Evolutionary conservation across 345 rosid species (phyloP).

Genomic region (Syzygium aqueum): DNA sequence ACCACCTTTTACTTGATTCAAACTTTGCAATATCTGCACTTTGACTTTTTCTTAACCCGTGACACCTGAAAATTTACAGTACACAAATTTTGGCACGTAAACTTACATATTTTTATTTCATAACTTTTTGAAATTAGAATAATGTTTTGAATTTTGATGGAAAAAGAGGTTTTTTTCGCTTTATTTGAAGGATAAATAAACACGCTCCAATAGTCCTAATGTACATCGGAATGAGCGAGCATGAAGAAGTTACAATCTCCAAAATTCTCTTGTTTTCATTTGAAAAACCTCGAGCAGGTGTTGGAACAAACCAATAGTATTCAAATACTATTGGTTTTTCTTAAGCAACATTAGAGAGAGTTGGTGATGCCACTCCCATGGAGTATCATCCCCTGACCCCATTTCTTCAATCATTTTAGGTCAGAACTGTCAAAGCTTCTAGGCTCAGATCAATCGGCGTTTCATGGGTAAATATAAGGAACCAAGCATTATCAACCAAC

Average conservation of each 20-base stretch:
- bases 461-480: not conserved
- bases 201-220: not conserved
- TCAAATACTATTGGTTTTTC: not conserved
- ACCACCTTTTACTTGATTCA: not conserved
- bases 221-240: not conserved
- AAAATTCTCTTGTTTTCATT: rapidly evolving
- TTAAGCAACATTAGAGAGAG: not conserved
- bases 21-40: not conserved
- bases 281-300: not conserved
- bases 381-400: not conserved
- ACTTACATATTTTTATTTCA: not conserved
- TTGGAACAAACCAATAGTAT: not conserved
- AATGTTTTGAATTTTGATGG: rapidly evolving
- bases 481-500: not conserved
- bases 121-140: not conserved
- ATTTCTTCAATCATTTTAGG: not conserved
- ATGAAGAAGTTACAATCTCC: not conserved
- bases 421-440: not conserved
- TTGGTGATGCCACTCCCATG: not conserved
- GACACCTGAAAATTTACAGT: rapidly evolving
- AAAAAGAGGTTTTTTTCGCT: not conserved
- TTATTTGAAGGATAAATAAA: not conserved
- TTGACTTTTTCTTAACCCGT: not conserved
- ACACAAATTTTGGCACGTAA: not conserved
- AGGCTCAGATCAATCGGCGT: not conserved